Evolutionary conservation across 352 stramenopile species (phyloP).

Genomic region (Phytopythium aichiense): DNA sequence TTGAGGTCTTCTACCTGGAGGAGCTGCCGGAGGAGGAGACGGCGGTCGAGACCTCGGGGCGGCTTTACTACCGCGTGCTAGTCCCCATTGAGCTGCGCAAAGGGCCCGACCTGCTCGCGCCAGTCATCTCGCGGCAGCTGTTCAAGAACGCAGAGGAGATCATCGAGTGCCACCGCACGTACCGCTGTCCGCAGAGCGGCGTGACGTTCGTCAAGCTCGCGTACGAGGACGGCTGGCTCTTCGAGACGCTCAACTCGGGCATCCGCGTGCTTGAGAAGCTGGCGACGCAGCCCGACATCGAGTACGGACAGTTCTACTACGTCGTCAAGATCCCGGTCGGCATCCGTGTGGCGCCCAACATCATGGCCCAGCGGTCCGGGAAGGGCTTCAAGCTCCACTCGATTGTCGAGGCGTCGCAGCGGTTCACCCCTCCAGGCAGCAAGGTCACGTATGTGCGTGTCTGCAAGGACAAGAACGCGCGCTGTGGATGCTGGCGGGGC

Average conservation of each 20-base stretch:
- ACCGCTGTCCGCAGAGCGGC: slow-evolving; percentile 63
- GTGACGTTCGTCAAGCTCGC: slow-evolving; percentile 80
- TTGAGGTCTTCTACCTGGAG: slow-evolving; percentile 28
- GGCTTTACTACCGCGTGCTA: slow-evolving; percentile 73
- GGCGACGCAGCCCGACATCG: slow-evolving; percentile 51
- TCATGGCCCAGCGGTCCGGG: slow-evolving; percentile 77
- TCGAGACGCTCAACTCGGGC: slow-evolving; percentile 78
- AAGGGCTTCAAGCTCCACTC: slow-evolving; percentile 82
- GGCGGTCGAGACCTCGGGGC: slow-evolving; percentile 33
- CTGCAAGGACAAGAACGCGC: slow-evolving; percentile 68
- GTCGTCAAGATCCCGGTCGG: slow-evolving; percentile 80
- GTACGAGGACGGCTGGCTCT: slow-evolving; percentile 81
- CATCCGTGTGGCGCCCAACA: slow-evolving; percentile 75
- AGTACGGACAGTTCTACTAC: slow-evolving; percentile 82
- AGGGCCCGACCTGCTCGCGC: slow-evolving; percentile 64
- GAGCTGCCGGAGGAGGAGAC: slow-evolving; percentile 29
- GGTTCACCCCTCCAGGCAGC: slow-evolving; percentile 74
- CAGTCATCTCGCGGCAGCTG: slow-evolving; percentile 57
- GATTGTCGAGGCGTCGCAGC: slow-evolving; percentile 78
- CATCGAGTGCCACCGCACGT: slow-evolving; percentile 65
- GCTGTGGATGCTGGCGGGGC: slow-evolving; percentile 39
- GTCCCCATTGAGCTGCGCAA: slow-evolving; percentile 74
- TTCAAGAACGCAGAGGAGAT: slow-evolving; percentile 84
- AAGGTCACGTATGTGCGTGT: slow-evolving; percentile 86
- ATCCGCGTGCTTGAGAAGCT: slow-evolving; percentile 72